Conservation (phyloP, 441 rosid genomes). For the Eutrema salsugineum region DNA sequence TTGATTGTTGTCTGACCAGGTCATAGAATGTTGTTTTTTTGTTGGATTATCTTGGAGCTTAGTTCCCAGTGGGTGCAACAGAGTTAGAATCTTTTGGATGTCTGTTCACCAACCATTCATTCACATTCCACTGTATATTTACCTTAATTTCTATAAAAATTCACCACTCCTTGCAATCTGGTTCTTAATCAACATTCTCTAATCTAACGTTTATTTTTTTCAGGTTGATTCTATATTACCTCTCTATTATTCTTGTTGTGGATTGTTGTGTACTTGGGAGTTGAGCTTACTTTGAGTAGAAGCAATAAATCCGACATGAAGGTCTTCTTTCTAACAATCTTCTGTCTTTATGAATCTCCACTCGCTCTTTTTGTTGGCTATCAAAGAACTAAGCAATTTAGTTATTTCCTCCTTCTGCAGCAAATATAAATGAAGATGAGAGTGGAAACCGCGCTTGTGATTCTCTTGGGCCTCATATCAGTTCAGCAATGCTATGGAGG, state of each 20-base stretch:
- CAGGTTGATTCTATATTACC: conserved; percentile 9
- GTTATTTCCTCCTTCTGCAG: conserved; percentile 21
- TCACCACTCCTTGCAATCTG: neutral
- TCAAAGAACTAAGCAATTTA: neutral
- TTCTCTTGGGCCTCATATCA: conserved; percentile 44
- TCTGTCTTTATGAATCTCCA: neutral
- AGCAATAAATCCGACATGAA: conserved; percentile 9
- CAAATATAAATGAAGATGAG: conserved; percentile 51
- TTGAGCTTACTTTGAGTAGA: conserved; percentile 13
- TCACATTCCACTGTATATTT: conserved; percentile 15
- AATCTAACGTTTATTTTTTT: conserved; percentile 1
- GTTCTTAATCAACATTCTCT: conserved; percentile 3
- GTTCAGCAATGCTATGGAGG: conserved; percentile 63
- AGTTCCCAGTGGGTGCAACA: conserved; percentile 31
- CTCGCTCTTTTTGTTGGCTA: neutral
- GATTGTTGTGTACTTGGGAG: neutral
- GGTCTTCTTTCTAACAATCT: neutral
- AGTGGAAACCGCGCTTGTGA: conserved; percentile 38
- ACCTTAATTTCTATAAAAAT: neutral
- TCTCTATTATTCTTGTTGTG: neutral
- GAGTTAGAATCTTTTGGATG: conserved; percentile 40
- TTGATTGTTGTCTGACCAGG: conserved; percentile 23
- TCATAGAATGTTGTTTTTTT: conserved; percentile 15
- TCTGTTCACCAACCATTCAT: conserved; percentile 50
- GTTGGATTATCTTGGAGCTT: neutral